Base-by-base conservation (phyloP, 78 protist species). In the Blattamonas nauphoetae region DNA sequence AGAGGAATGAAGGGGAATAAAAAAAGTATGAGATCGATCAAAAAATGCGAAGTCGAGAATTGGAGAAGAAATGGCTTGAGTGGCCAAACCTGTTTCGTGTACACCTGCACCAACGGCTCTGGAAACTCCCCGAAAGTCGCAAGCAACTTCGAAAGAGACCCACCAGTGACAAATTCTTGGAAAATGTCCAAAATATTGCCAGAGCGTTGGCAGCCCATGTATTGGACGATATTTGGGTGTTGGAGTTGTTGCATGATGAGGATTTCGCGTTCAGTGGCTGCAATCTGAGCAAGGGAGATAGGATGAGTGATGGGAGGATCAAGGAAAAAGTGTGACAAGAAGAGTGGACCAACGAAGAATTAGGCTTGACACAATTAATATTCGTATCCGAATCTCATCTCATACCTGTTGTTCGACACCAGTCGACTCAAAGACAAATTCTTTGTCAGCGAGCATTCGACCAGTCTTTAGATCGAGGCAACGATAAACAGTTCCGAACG, bases 111-210 rank as follows among this genome's bases (percentile, higher is more conserved):
- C 6, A 79, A 11, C 33, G 6, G 43, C 21, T 79, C 83, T 6
- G 83, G 83, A 21, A 79, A 79, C 32, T 4, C 32, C 6, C 83
- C 83, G 6, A 79, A 79, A 33, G 6, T 6, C 32, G 83, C 4
- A 38, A 79, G 83, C 43, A 79, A 11, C 33, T 36, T n/a, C 33
- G 83, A n/a, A 36, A 79, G 4, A 33, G 83, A 21, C 29, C 83
- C 83, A 11, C 83, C 83, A 33, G 83, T 79, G 42, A 79, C 43
- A 79, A 79, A 79, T 21, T 79, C 83, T 79, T 79, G 83, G 83
- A 79, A 79, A 21, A 79, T 11, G 6, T 79, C 83, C 32, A 79
- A 21, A 79, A 79, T 21, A 5, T 33, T 79, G 5, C 21, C 83
- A 21, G 4, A 32, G 29, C 83, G 33, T 36, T 79, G 43, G 21